A percentile compares a stretch with the other conserved stretches of the same genome.
Conservation (phyloP, 1,284 basidiomycete species). For the Fomitopsis schrenkii region DNA sequence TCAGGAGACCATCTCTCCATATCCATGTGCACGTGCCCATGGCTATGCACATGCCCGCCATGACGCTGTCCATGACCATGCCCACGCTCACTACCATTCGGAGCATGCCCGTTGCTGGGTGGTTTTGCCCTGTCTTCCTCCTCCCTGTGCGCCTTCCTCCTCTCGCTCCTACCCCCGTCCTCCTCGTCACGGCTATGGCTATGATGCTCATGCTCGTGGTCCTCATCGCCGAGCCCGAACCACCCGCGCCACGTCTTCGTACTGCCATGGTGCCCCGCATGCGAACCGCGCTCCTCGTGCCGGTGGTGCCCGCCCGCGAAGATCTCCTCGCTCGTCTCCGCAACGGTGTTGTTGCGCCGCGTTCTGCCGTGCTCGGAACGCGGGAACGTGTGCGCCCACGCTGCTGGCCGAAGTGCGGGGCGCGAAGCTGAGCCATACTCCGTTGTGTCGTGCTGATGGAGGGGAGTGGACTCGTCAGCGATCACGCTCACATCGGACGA, state of each 20-base stretch:
- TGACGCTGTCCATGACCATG: slow-evolving; percentile 15
- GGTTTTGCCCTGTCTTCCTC: not conserved
- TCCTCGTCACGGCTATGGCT: not conserved
- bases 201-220: not conserved
- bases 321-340: slow-evolving; percentile 13
- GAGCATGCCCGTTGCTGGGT: slow-evolving; percentile 7
- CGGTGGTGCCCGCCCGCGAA: slow-evolving; percentile 39
- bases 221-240: slow-evolving; percentile 9
- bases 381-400: slow-evolving; percentile 7
- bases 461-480: slow-evolving; percentile 6
- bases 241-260: slow-evolving; percentile 13
- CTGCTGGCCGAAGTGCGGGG: not conserved
- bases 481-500: not conserved
- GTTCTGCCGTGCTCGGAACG: not conserved
- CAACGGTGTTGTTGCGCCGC: not conserved
- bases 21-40: slow-evolving; percentile 25
- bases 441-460: not conserved
- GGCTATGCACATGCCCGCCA: slow-evolving; percentile 16
- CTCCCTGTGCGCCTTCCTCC: not conserved
- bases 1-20: slow-evolving; percentile 22
- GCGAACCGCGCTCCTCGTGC: slow-evolving; percentile 34
- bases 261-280: slow-evolving; percentile 34
- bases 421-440: not conserved
- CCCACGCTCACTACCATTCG: slow-evolving; percentile 15
- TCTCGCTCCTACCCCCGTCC: not conserved